Base-by-base conservation (phyloP, 805 yeast species). In the Cyberlindnera samutprakarnensis region DNA sequence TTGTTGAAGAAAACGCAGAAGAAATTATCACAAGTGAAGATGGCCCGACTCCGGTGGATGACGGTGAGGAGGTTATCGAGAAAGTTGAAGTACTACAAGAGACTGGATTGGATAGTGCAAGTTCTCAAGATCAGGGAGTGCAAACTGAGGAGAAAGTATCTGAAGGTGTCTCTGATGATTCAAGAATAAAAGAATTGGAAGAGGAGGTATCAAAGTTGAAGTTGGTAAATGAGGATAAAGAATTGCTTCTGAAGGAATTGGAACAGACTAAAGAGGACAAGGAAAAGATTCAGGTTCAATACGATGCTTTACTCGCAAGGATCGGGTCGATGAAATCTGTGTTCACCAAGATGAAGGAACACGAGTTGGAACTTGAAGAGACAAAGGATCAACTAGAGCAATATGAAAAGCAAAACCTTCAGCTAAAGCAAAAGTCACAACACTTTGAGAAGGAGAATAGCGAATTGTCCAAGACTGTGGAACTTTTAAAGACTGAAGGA, bases 311-410 rank as follows among this genome's bases (percentile, higher is more conserved):
- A 20, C 54, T 83, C 37, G 72, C 72, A 40, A 68, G 79, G 50
- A 53, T 83, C 13, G 71, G 85, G 1, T 71, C 83, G 3, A 81
- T 28, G 31, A 28, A 23, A 25, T 12, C 31, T 14, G 14, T 16
- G 15, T 28, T 28, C 20, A 28, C 31, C 9, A 23, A 30, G 32
- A 30, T 81, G 84, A 78, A 81, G 48, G 79, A 72, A 36, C 62
- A 85, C 0, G 79, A 81, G 47, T 57, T 54, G 3, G 83, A 80
- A 43, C 59, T 83, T 14, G 84, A 71, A 25, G 61, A 58, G 5
- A 64, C 71, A 1, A 71, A 72, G 42, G 70, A 65, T 13, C 72
- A 71, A 40, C 54, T 74, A 31, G 59, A 55, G 51, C 58, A 71
- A 57, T 51, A 72, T 53, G 61, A 65, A 61, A 41, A 59, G 47